phyloP scores from a whole-genome alignment of 495 filamentous ascomycete genomes.

The Copromyces sp. region DNA sequence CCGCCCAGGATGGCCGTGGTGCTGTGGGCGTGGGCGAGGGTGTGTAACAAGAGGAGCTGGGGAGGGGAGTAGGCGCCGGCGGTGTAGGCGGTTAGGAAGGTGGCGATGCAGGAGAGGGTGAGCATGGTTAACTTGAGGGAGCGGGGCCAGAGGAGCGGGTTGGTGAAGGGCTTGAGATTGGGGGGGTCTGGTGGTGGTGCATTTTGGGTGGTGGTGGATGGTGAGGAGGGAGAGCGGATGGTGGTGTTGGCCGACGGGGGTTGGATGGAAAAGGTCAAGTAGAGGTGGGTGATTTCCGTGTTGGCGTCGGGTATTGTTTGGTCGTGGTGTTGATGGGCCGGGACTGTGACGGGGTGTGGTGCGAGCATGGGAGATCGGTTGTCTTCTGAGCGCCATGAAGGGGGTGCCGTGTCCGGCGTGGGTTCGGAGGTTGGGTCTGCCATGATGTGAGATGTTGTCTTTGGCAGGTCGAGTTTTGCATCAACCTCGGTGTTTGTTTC shows the following conservation, averaged over 20 bases:
- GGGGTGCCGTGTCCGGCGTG: not conserved
- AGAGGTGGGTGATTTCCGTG: conserved; percentile 49
- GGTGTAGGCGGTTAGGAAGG: conserved; percentile 68
- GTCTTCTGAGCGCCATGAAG: not conserved
- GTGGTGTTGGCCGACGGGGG: conserved; percentile 49
- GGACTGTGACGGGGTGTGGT: not conserved
- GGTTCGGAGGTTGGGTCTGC: not conserved
- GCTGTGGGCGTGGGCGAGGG: conserved; percentile 50
- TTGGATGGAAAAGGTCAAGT: conserved; percentile 62
- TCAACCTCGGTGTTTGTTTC: not conserved
- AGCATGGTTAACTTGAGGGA: conserved; percentile 62
- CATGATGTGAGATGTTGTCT: not conserved
- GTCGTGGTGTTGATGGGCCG: not conserved
- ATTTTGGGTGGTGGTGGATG: not conserved
- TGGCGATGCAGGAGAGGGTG: conserved; percentile 64
- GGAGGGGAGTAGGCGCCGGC: conserved; percentile 73
- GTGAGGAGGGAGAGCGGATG: conserved; percentile 17
- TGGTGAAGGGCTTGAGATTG: conserved; percentile 53
- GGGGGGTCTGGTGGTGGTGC: conserved; percentile 34
- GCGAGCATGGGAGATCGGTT: not conserved
- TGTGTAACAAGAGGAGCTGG: conserved; percentile 46
- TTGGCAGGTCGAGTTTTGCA: not conserved
- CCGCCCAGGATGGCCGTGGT: conserved; percentile 59
- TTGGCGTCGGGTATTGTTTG: not conserved
- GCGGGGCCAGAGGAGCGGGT: conserved; percentile 66